Base-by-base conservation (phyloP, 2,329 filamentous ascomycete species). In the Tolypocladium guangdongense region DNA sequence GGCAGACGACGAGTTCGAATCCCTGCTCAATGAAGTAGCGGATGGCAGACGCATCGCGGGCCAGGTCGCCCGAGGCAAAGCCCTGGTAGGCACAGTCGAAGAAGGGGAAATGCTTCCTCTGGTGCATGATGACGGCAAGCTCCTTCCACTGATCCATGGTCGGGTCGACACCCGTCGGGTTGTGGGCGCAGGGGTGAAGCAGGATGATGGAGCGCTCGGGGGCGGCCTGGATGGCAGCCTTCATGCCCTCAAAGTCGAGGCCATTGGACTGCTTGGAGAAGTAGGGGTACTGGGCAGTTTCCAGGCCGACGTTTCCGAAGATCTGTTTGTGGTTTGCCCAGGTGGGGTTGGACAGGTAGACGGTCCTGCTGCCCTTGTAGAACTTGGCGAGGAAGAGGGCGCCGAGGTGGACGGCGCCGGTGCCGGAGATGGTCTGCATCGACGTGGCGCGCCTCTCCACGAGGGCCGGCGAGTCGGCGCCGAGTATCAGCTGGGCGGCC, bases 301-400 rank as follows among this genome's bases (percentile, higher is more conserved):
- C 75, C 33, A 97, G 77, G 62, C 81, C 79, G 66, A 96, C 90
- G 68, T 97, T 97, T 72, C 78, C 82, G 77, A 99, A 96, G 78
- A 99, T 96, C 73, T 97, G 93, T 76, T 95, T 86, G 83, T 99
- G 93, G 77, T 99, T 99, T 62, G 88, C 90, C 93, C 93, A 99
- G 57, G 93, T 99, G 52, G 93, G 93, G 71, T 87, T 88, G 65
- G 90, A 96, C 70, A 97, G 78, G 79, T 96, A 96, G 73, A 95
- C 82, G 55, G 84, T 82, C 61, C 82, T 86, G 73, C 79, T 82
- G 66, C 80, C 78, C 65, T 78, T 76, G 79, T 89, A 96, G 82
- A 97, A 99, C 71, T 86, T 91, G 70, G 87, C 77, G 56, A 99
- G 86, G 83, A 99, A 99, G 62, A 95, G 84, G 58, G 86, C 91